Percentiles rank a stretch among this genome's conserved stretches.
These are phyloP conservation scores for Dillenia suffruticosa DNA, from an alignment of 164 flowering plant genomes.

Conservation along the genomic window DNA sequence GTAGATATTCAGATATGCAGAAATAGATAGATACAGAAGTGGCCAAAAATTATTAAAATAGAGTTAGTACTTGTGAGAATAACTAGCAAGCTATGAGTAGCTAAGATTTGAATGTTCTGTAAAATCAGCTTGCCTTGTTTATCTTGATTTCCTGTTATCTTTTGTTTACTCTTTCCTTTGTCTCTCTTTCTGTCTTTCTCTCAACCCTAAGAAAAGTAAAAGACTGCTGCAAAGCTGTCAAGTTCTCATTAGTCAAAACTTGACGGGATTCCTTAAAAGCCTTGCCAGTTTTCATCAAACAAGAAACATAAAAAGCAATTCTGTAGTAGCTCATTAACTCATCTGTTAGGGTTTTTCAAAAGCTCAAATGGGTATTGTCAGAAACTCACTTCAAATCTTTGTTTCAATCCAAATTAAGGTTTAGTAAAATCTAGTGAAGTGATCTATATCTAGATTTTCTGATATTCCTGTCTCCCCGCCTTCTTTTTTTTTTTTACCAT, in stretches of 20 bases:
- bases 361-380: too few species aligned
- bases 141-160: conserved; percentile 3
- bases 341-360: too few species aligned
- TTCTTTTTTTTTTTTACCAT: too few species aligned
- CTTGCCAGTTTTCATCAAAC: too few species aligned
- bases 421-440: too few species aligned
- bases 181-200: conserved; percentile 7
- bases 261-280: too few species aligned
- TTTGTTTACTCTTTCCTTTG: conserved; percentile 4
- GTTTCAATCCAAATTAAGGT: too few species aligned
- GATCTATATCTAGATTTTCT: too few species aligned
- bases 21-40: conserved; percentile 3
- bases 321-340: too few species aligned
- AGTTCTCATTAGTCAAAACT: conserved; percentile 16
- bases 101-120: background rate
- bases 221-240: conserved; percentile 18
- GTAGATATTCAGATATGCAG: conserved; percentile 1
- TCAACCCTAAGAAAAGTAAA: conserved; percentile 4
- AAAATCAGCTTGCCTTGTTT: background rate
- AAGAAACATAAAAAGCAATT: too few species aligned
- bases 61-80: background rate
- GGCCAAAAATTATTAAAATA: background rate
- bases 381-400: too few species aligned
- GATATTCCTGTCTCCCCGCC: too few species aligned
- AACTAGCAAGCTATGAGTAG: conserved; percentile 1